phyloP scores from a whole-genome alignment of 306 rosid genomes.

The Fragaria vesca region DNA sequence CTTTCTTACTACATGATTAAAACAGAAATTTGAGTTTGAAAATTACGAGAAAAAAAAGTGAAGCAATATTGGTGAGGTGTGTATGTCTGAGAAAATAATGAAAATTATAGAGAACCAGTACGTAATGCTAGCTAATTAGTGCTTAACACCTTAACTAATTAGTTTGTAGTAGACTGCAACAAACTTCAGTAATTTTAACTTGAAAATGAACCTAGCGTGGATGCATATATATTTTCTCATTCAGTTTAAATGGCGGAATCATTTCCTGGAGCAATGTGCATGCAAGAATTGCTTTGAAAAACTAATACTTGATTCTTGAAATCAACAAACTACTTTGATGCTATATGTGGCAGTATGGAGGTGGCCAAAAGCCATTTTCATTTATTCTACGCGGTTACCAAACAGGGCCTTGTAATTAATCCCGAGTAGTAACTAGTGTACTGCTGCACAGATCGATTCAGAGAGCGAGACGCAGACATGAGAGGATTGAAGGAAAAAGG shows the following conservation, averaged over 20 bases:
- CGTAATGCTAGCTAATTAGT: background rate
- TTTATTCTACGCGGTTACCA: background rate
- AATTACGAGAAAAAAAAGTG: too few species aligned
- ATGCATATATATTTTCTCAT: background rate
- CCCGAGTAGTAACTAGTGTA: conserved; percentile 5
- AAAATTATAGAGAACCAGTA: background rate
- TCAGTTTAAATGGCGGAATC: background rate
- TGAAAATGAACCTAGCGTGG: background rate
- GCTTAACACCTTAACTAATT: background rate
- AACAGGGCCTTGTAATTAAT: conserved; percentile 6
- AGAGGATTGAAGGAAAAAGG: conserved; percentile 6
- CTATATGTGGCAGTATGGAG: background rate
- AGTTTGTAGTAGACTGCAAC: too few species aligned
- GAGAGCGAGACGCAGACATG: background rate
- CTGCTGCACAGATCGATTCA: background rate
- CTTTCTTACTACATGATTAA: too few species aligned
- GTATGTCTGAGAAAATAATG: background rate
- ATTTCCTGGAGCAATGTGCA: background rate
- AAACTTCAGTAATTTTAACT: background rate
- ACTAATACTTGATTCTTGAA: background rate
- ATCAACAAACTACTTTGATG: conserved; percentile 17
- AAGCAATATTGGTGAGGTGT: background rate
- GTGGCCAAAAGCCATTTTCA: conserved; percentile 11
- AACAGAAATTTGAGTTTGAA: too few species aligned
- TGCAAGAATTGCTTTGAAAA: background rate